Conservation (phyloP, 1,139 yeast species). For the Magnusiomyces fungicola region DNA sequence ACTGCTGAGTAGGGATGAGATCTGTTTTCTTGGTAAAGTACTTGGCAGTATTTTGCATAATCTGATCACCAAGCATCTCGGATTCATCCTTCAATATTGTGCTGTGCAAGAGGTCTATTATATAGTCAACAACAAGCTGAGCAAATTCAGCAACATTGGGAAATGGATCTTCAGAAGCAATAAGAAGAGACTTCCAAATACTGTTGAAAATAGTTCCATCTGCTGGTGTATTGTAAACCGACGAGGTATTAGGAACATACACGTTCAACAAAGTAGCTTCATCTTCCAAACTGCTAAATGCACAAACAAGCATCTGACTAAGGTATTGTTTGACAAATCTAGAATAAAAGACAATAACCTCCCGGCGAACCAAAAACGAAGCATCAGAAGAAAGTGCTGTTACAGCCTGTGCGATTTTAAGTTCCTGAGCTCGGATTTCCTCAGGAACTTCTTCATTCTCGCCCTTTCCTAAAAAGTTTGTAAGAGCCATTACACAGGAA, state of each 20-base stretch:
- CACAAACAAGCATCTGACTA: constrained; percentile 75
- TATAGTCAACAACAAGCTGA: constrained; percentile 65
- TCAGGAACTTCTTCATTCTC: constrained; percentile 20
- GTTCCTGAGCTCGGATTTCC: constrained; percentile 38
- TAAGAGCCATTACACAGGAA: constrained; percentile 67
- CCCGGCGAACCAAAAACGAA: constrained; percentile 81
- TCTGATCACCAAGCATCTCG: constrained; percentile 11
- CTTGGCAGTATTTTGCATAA: constrained; percentile 8
- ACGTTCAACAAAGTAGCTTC: constrained; percentile 64
- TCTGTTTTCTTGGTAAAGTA: constrained; percentile 1
- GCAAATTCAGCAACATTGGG: constrained; percentile 72
- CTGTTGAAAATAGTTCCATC: constrained; percentile 63
- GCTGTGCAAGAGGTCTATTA: constrained; percentile 56
- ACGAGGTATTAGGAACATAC: constrained; percentile 42
- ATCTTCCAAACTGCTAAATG: constrained; percentile 78
- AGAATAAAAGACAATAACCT: constrained; percentile 69
- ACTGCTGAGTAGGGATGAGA: neutral
- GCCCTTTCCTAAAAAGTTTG: constrained; percentile 55
- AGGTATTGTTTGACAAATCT: constrained; percentile 64
- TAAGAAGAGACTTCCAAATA: constrained; percentile 77
- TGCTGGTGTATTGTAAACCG: constrained; percentile 37
- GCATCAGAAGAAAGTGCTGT: constrained; percentile 66
- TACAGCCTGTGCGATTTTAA: constrained; percentile 40
- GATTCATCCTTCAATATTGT: constrained; percentile 43
- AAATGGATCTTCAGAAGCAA: constrained; percentile 85